phyloP scores from a whole-genome alignment of 2,329 filamentous ascomycete genomes.

The Cytospora schulzeri region DNA sequence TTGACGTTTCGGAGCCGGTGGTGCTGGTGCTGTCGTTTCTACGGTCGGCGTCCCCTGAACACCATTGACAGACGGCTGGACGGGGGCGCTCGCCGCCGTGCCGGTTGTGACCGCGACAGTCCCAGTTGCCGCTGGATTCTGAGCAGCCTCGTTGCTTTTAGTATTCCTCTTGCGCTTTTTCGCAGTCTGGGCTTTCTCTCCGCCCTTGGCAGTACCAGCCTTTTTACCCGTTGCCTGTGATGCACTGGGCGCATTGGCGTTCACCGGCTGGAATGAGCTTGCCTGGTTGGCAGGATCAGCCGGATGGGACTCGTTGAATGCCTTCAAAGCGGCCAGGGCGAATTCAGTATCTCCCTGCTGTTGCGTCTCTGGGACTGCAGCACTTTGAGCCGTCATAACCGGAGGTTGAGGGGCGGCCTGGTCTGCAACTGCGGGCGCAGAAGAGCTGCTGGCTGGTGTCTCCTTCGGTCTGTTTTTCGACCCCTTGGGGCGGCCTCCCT shows the following conservation, averaged over 20 bases:
- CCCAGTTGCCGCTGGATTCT: background rate
- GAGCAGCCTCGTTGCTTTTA: conserved; percentile 28
- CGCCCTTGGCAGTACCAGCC: conserved; percentile 4
- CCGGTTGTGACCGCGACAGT: background rate
- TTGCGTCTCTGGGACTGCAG: conserved; percentile 7
- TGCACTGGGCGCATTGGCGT: background rate
- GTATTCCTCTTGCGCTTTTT: conserved; percentile 39
- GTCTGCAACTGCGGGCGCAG: background rate
- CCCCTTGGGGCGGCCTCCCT: conserved; percentile 47
- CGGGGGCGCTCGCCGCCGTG: conserved; percentile 2
- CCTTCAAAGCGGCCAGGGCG: conserved; percentile 19
- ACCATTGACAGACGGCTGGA: conserved; percentile 5
- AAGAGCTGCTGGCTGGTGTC: conserved; percentile 1
- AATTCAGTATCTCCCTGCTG: conserved; percentile 19
- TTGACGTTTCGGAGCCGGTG: conserved; percentile 42
- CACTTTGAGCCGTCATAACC: background rate
- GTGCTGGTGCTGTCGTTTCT: conserved; percentile 30
- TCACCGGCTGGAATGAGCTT: conserved; percentile 26
- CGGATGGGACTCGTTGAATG: conserved; percentile 9
- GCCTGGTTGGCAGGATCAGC: background rate
- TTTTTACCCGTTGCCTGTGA: conserved; percentile 6
- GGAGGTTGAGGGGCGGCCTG: conserved; percentile 2
- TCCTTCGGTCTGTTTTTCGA: conserved; percentile 47
- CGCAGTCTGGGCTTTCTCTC: conserved; percentile 16
- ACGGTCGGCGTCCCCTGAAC: conserved; percentile 5